phyloP scores from a whole-genome alignment of 352 stramenopile genomes.

The Globisporangium apiculatum region DNA sequence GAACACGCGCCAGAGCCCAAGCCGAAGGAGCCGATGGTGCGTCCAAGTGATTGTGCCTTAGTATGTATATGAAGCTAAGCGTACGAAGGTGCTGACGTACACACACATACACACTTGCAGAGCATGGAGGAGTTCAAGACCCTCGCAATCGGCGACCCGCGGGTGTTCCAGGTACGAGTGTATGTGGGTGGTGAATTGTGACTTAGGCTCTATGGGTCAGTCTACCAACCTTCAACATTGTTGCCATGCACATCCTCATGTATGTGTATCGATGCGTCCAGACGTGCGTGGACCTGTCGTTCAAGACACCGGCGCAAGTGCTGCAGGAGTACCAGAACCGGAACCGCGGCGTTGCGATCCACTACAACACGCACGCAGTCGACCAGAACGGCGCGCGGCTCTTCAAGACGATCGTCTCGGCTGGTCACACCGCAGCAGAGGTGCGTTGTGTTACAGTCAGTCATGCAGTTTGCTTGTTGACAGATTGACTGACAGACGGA shows the following conservation, averaged over 20 bases:
- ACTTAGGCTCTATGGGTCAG: too few species aligned
- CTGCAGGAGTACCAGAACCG: conserved; percentile 82
- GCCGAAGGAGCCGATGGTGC: conserved; percentile 26
- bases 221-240: too few species aligned
- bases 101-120: conserved; percentile 13
- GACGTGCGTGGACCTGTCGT: conserved; percentile 67
- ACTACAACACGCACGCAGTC: conserved; percentile 66
- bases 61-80: too few species aligned
- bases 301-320: conserved; percentile 82
- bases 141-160: conserved; percentile 46
- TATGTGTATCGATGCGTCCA: conserved; percentile 12
- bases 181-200: too few species aligned
- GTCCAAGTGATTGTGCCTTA: background rate
- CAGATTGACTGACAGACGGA: background rate
- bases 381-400: conserved; percentile 48
- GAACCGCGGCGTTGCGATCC: conserved; percentile 70
- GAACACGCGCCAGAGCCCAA: conserved; percentile 2
- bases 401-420: conserved; percentile 80
- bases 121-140: conserved; percentile 62
- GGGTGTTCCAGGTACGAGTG: conserved; percentile 45
- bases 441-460: conserved; percentile 16
- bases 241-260: background rate
- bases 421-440: conserved; percentile 58
- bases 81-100: too few species aligned
- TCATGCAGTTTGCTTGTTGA: background rate